Base-by-base conservation (phyloP, 2,329 filamentous ascomycete species). In the Cadophora luteo-olivacea region DNA sequence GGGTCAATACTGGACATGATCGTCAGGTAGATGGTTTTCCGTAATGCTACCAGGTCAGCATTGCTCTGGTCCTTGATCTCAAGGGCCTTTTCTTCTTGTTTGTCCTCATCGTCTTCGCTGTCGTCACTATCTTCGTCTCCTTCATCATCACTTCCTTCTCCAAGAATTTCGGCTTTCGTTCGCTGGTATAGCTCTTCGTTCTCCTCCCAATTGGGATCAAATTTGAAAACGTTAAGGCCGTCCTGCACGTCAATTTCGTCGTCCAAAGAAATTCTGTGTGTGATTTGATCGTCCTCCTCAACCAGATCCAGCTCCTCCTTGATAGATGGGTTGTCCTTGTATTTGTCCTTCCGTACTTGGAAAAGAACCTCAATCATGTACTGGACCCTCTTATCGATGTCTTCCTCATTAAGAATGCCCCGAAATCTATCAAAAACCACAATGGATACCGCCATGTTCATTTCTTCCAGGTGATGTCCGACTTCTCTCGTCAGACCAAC, bases 301-400 rank as follows among this genome's bases (percentile, higher is more conserved):
- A 99, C 93, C 57, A 99, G 81, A 80, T 99, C 96, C 67, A 99
- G 83, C 79, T 99, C 96, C 78, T 97, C 94, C 79, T 90, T 94
- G 75, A 98, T 84, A 0, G 94, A 91, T 22, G 91, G 93, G 76
- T 98, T 94, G 76, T 98, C 94, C 83, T 97, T 97, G 84, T 97
- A 99, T 76, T 92, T 92, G 81, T 98, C 95, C 81, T 97, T 97
- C 72, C 96, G 89, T 66, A 97, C 91, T 82, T 99, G 94, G 79
- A 99, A 99, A 54, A 99, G 82, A 6, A 98, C 96, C 80, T 99
- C 96, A 67, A 99, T 95, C 92, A 97, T 97, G 81, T 98, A 99
- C 81, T 99, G 96, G n/a, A 95, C 94, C 72, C 96, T 88, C 84
- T 97, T 97, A 78, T 98, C 95, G 79, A 99, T 97, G 77, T 96